Percentiles rank a stretch among this genome's conserved stretches.
These are phyloP conservation scores for Bullera alba DNA, from an alignment of 768 basidiomycete species.

Conservation along the genomic window DNA sequence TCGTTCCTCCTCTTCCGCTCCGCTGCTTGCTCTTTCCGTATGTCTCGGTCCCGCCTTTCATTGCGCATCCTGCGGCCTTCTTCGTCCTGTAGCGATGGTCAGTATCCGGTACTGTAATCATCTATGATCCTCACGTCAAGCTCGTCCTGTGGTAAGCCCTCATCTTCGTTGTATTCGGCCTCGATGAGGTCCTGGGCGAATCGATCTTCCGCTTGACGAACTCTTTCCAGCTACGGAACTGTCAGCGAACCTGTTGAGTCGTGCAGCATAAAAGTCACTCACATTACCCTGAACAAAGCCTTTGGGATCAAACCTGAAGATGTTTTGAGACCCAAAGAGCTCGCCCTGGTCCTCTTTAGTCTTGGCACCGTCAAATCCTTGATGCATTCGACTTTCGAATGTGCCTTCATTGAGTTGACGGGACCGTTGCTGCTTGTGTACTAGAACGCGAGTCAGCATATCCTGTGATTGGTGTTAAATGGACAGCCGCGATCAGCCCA, in stretches of 20 bases:
- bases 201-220: constrained; percentile 26
- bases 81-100: constrained; percentile 14
- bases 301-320: constrained; percentile 39
- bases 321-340: constrained; percentile 41
- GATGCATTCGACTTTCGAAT: constrained; percentile 36
- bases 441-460: constrained; percentile 3
- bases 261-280: constrained; percentile 1
- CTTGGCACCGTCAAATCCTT: constrained; percentile 33
- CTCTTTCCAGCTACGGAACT: constrained; percentile 24
- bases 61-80: constrained; percentile 19
- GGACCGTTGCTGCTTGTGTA: constrained; percentile 35
- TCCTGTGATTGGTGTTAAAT: too few relatives aligned
- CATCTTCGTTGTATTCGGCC: constrained; percentile 23
- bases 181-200: constrained; percentile 36
- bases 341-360: constrained; percentile 33
- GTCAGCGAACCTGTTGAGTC: constrained; percentile 3
- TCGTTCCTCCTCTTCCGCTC: constrained; percentile 9
- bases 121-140: constrained; percentile 22
- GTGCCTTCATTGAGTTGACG: constrained; percentile 39
- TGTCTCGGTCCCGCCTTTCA: constrained; percentile 12
- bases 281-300: constrained; percentile 34
- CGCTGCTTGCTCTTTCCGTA: constrained; percentile 2
- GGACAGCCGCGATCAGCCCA: not conserved
- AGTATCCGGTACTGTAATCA: not conserved
- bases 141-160: not conserved